Evolutionary conservation across 805 yeast genomes (phyloP).

Genomic region (Candida montana): DNA sequence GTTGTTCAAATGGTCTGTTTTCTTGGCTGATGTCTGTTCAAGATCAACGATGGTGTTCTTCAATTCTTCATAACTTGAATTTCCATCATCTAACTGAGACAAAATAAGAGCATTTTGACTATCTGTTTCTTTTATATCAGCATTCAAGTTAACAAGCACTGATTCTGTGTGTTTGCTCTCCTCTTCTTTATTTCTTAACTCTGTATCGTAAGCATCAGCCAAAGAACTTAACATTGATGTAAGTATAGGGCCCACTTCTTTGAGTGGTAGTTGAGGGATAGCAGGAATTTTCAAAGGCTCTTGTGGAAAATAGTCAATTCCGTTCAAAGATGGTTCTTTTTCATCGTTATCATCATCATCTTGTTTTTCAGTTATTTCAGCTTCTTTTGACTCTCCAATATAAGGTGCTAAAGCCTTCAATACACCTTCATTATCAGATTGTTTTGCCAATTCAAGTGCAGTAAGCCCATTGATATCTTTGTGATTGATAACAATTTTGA

Average conservation of each 20-base stretch:
- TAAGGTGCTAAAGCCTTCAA: constrained; percentile 33
- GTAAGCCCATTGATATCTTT: constrained; percentile 84
- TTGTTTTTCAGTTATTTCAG: too few species aligned
- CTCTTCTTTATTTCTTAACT: constrained; percentile 48
- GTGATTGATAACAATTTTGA: constrained; percentile 61
- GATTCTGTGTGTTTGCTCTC: constrained; percentile 44
- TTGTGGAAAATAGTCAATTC: background rate
- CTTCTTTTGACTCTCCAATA: background rate
- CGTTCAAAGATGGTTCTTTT: constrained; percentile 10
- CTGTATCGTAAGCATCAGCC: constrained; percentile 49
- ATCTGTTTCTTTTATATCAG: constrained; percentile 34
- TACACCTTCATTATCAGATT: constrained; percentile 43
- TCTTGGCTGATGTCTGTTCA: constrained; percentile 21
- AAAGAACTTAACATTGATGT: constrained; percentile 38
- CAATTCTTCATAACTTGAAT: constrained; percentile 15
- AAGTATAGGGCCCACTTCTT: constrained; percentile 25
- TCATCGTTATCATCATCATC: background rate
- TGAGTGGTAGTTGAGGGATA: constrained; percentile 19
- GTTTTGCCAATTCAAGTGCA: constrained; percentile 72
- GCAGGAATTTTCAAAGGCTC: constrained; percentile 7
- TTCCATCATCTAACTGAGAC: constrained; percentile 17
- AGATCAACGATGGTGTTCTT: constrained; percentile 11
- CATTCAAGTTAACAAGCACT: constrained; percentile 35
- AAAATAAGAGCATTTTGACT: constrained; percentile 26
- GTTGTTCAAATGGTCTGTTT: constrained; percentile 32